These are phyloP conservation scores for Eremothecium sinecaudum DNA, from an alignment of 1,139 yeast genomes.

Conservation along the genomic window DNA sequence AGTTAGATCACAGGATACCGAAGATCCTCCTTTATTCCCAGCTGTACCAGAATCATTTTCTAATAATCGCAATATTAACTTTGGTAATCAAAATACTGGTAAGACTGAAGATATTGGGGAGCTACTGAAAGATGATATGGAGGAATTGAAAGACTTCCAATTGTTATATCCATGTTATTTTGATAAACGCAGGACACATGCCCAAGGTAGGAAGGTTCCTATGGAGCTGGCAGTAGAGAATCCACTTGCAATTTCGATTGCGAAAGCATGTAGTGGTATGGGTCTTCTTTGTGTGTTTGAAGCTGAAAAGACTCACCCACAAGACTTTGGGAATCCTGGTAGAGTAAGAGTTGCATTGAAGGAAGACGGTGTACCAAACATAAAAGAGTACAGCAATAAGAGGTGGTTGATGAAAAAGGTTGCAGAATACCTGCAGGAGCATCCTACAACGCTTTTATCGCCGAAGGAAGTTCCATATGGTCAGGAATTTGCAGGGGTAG, in stretches of 20 bases:
- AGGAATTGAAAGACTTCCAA: slow-evolving; percentile 58
- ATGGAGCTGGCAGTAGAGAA: slow-evolving; percentile 60
- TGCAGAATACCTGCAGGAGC: slow-evolving; percentile 50
- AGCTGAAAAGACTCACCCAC: slow-evolving; percentile 86
- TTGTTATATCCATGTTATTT: slow-evolving; percentile 86
- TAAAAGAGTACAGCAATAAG: slow-evolving; percentile 42
- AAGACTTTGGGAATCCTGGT: slow-evolving; percentile 96
- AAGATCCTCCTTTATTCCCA: slow-evolving; percentile 27
- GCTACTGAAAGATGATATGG: slow-evolving; percentile 32
- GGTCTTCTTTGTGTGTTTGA: slow-evolving; percentile 43
- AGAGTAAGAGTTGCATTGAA: slow-evolving; percentile 69
- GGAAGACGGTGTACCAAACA: slow-evolving; percentile 35
- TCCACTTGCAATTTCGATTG: slow-evolving; percentile 76
- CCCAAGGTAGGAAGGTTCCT: slow-evolving; percentile 77
- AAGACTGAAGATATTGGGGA: slow-evolving; percentile 20
- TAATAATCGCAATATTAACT: slow-evolving; percentile 16
- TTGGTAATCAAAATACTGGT: slow-evolving; percentile 24
- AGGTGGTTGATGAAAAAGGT: slow-evolving; percentile 56
- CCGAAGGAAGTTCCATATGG: slow-evolving; percentile 52
- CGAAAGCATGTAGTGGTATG: slow-evolving; percentile 46
- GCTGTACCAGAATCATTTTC: slow-evolving; percentile 21
- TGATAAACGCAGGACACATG: slow-evolving; percentile 65
- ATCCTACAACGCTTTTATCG: slow-evolving; percentile 64
- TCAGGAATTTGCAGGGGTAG: slow-evolving; percentile 38
- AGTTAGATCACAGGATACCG: slow-evolving; percentile 54